These are phyloP conservation scores for Chaetomium fimeti DNA, from an alignment of 495 filamentous ascomycete genomes.

Conservation along the genomic window DNA sequence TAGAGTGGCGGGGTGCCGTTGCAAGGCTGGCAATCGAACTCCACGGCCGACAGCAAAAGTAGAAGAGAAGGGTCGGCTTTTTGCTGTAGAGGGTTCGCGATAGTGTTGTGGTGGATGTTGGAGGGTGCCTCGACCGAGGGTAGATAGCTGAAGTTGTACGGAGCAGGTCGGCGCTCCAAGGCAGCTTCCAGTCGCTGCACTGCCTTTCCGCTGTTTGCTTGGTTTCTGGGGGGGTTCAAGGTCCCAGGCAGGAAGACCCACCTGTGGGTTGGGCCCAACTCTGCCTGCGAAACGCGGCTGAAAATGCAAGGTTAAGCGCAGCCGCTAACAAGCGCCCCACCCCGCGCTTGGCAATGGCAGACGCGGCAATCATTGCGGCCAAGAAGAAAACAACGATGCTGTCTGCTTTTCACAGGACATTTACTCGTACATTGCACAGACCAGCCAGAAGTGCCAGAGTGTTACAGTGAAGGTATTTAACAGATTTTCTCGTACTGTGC, in stretches of 20 bases:
- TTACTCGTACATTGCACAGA: too few species aligned
- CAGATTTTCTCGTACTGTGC: too few species aligned
- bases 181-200: conserved; percentile 9
- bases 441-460: too few species aligned
- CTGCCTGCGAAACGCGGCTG: conserved; percentile 10
- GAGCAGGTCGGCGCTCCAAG: not conserved
- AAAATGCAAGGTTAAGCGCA: conserved; percentile 2
- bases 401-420: not conserved
- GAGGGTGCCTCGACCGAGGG: not conserved
- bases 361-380: not conserved
- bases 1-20: conserved; percentile 1
- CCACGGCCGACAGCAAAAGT: not conserved
- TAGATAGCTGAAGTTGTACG: not conserved
- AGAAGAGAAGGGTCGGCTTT: not conserved
- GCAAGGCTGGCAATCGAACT: not conserved
- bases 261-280: conserved; percentile 1
- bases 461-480: too few species aligned
- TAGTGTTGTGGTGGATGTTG: not conserved
- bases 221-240: not conserved
- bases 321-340: conserved; percentile 15
- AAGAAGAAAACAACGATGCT: not conserved
- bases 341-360: not conserved
- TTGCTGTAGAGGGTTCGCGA: not conserved
- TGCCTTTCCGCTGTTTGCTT: conserved; percentile 6
- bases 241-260: conserved; percentile 21